Conservation (phyloP, 2,329 filamentous ascomycete species). For the Aspergillus calidoustus region DNA sequence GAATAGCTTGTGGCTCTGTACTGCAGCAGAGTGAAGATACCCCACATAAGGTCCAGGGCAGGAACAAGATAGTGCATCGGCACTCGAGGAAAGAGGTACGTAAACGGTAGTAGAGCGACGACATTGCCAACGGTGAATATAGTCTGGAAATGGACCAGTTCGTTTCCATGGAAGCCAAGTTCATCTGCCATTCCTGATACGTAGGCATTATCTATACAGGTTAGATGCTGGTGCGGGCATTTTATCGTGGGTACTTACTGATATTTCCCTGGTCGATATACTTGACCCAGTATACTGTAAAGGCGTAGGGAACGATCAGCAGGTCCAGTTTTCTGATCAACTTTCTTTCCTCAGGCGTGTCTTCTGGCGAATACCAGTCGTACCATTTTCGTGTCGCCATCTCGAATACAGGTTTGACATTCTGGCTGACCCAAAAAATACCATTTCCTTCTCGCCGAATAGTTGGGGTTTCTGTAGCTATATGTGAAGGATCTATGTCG, state of each 20-base stretch:
- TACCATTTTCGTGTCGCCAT: constrained; percentile 4
- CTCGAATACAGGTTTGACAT: neutral
- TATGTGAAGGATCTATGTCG: neutral
- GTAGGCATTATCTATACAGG: constrained; percentile 42
- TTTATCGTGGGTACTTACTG: neutral
- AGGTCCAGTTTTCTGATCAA: constrained; percentile 4
- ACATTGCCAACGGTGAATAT: constrained; percentile 54
- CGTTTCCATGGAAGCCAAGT: constrained; percentile 39
- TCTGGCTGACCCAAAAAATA: neutral
- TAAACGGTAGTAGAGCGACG: constrained; percentile 49
- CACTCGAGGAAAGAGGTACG: constrained; percentile 51
- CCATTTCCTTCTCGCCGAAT: neutral
- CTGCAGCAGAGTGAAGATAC: constrained; percentile 1
- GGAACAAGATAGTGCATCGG: constrained; percentile 51
- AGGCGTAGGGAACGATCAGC: constrained; percentile 8
- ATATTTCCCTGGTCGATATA: constrained; percentile 10
- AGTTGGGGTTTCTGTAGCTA: neutral
- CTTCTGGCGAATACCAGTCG: constrained; percentile 3
- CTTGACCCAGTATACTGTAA: constrained; percentile 8
- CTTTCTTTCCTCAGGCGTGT: constrained; percentile 2
- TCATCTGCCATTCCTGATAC: constrained; percentile 45
- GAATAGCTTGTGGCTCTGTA: constrained; percentile 7
- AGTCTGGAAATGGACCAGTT: constrained; percentile 44
- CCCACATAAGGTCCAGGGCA: constrained; percentile 4
- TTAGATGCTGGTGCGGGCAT: neutral